A percentile compares a stretch with the other conserved stretches of the same genome.
phyloP scores from a whole-genome alignment of 225 moss, liverwort and hornwort genomes.

The Polytrichum commune region DNA sequence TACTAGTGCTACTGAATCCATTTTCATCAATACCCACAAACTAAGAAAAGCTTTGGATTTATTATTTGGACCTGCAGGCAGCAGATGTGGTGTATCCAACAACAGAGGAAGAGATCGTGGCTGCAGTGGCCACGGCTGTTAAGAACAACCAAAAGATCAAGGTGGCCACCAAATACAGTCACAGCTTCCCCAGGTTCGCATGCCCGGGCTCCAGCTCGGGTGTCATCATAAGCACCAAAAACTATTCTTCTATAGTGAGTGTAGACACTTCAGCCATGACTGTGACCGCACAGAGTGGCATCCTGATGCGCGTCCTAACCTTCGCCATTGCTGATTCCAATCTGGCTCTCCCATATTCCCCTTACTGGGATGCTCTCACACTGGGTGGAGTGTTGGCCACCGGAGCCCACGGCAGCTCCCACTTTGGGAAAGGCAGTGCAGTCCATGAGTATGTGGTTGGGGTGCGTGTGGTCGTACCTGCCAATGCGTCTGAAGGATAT shows the following conservation, averaged over 20 bases:
- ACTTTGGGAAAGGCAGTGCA: conserved; percentile 43
- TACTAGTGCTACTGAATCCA: too few species aligned
- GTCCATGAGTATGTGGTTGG: conserved; percentile 33
- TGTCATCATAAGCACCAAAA: conserved; percentile 33
- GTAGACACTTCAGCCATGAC: conserved; percentile 19
- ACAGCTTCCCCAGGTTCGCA: conserved; percentile 38
- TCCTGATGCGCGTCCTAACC: conserved; percentile 29
- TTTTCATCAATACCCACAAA: too few species aligned
- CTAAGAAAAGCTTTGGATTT: too few species aligned
- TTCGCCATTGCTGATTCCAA: conserved; percentile 21
- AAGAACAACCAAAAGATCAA: conserved; percentile 40
- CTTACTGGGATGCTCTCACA: conserved; percentile 48
- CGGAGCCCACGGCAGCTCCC: conserved; percentile 45
- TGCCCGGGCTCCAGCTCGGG: conserved; percentile 39
- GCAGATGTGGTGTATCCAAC: conserved; percentile 32
- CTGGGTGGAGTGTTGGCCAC: conserved; percentile 38
- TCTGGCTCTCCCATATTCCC: conserved; percentile 27
- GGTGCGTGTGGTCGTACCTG: conserved; percentile 48
- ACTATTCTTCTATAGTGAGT: conserved; percentile 25
- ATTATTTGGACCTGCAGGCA: conserved; percentile 4
- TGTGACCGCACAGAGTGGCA: conserved; percentile 40
- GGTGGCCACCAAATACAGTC: conserved; percentile 32
- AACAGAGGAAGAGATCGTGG: conserved; percentile 41
- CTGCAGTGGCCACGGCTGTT: conserved; percentile 26
- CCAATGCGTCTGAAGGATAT: conserved; percentile 25